Percentiles rank a stretch among this genome's conserved stretches.
Conservation (phyloP, 805 yeast species). For the Komagataella kurtzmanii region DNA sequence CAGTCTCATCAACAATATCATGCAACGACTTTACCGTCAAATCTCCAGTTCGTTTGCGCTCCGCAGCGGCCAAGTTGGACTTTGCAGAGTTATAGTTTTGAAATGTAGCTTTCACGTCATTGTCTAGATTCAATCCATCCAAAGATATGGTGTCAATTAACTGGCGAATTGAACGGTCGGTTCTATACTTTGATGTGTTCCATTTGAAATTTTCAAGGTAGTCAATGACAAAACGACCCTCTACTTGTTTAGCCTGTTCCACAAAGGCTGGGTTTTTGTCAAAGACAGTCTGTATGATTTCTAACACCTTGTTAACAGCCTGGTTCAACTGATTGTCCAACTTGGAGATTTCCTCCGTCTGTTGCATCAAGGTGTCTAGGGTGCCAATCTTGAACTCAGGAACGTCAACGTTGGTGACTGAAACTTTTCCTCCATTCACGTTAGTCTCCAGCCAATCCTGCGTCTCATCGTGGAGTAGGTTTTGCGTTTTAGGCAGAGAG, state of each 20-base stretch:
- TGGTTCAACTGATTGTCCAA: conserved; percentile 65
- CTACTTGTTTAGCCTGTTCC: conserved; percentile 20
- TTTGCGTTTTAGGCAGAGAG: conserved; percentile 38
- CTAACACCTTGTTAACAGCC: conserved; percentile 64
- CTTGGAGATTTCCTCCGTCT: conserved; percentile 80
- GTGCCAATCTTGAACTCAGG: conserved; percentile 93
- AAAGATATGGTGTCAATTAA: conserved; percentile 54
- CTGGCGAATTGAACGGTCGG: conserved; percentile 72
- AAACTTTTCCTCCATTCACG: conserved; percentile 44
- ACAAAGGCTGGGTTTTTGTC: conserved; percentile 14
- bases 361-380: conserved; percentile 78
- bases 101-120: conserved; percentile 69
- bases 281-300: conserved; percentile 43
- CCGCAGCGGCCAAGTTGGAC: conserved; percentile 74
- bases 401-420: conserved; percentile 41
- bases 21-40: conserved; percentile 83
- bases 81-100: conserved; percentile 71
- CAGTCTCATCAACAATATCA: conserved; percentile 70
- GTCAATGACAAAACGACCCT: conserved; percentile 36
- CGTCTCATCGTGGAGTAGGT: conserved; percentile 11
- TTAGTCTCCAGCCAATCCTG: conserved; percentile 38
- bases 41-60: conserved; percentile 89
- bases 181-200: conserved; percentile 78
- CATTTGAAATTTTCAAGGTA: conserved; percentile 70
- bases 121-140: conserved; percentile 75